These are phyloP conservation scores for Beauveria brongniartii DNA, from an alignment of 2,329 filamentous ascomycete species.

Conservation along the genomic window DNA sequence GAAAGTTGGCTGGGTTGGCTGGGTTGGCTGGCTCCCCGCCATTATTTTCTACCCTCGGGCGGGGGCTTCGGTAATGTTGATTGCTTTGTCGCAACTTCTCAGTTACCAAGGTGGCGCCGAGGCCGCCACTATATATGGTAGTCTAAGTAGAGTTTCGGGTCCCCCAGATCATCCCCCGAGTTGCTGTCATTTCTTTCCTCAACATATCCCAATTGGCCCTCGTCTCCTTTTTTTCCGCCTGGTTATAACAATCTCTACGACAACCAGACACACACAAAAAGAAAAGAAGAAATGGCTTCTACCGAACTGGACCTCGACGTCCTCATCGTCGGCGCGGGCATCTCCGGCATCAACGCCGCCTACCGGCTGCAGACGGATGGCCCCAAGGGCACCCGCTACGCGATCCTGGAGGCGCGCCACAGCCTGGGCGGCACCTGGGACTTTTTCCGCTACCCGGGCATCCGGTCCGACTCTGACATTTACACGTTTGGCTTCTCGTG, in stretches of 20 bases:
- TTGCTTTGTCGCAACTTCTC: no score
- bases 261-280: neutral
- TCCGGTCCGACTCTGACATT: conserved; percentile 55
- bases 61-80: conserved; percentile 6
- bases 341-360: conserved; percentile 67
- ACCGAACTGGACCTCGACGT: conserved; percentile 35
- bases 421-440: conserved; percentile 71
- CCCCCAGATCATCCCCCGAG: neutral
- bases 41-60: neutral
- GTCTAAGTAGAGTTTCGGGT: neutral
- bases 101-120: neutral
- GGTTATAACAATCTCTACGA: neutral
- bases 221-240: neutral
- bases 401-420: conserved; percentile 62
- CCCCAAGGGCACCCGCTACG: conserved; percentile 46
- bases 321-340: conserved; percentile 63
- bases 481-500: conserved; percentile 60
- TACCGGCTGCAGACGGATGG: conserved; percentile 56
- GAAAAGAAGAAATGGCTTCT: neutral
- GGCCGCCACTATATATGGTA: neutral
- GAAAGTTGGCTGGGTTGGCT: neutral
- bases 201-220: neutral
- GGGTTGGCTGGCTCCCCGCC: neutral
- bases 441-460: conserved; percentile 67
- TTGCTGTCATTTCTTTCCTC: neutral